Evolutionary conservation across 2,329 filamentous ascomycete species (phyloP).

Genomic region (Neospermospora avenae): DNA sequence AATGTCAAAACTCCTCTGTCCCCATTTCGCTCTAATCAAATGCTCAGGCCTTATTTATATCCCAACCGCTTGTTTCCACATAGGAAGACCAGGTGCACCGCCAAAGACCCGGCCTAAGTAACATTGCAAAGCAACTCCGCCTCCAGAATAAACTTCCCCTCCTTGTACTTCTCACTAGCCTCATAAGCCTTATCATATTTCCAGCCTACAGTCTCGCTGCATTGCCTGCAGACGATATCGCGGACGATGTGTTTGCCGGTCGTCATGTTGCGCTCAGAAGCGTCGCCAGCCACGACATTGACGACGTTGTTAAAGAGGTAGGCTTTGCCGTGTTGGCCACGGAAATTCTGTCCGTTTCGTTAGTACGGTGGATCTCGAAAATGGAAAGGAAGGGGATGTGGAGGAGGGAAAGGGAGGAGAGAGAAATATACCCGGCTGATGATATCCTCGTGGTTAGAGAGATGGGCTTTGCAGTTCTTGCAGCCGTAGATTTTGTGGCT

Average conservation of each 20-base stretch:
- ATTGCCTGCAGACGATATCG: slow-evolving; percentile 88
- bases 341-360: slow-evolving; percentile 71
- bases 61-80: too few relatives aligned
- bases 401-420: slow-evolving; percentile 7
- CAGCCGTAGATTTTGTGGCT: slow-evolving; percentile 87
- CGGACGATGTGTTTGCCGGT: slow-evolving; percentile 92
- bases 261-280: slow-evolving; percentile 97
- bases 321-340: slow-evolving; percentile 95
- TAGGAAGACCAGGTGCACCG: too few relatives aligned
- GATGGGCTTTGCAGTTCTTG: slow-evolving; percentile 92
- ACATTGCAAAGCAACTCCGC: slow-evolving; percentile 85
- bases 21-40: too few relatives aligned
- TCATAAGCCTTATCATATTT: slow-evolving; percentile 99
- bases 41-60: too few relatives aligned
- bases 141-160: slow-evolving; percentile 96
- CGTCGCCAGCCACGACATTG: slow-evolving; percentile 78
- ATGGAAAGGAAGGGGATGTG: slow-evolving; percentile 3
- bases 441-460: slow-evolving; percentile 93
- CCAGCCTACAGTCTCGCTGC: slow-evolving; percentile 92
- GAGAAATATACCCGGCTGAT: slow-evolving; percentile 72
- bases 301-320: slow-evolving; percentile 95
- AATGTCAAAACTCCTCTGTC: too few relatives aligned
- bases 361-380: neutral
- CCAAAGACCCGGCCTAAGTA: slow-evolving; percentile 37
- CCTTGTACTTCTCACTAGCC: slow-evolving; percentile 92